Base-by-base conservation (phyloP, 768 basidiomycete species). In the Asterophora parasitica region DNA sequence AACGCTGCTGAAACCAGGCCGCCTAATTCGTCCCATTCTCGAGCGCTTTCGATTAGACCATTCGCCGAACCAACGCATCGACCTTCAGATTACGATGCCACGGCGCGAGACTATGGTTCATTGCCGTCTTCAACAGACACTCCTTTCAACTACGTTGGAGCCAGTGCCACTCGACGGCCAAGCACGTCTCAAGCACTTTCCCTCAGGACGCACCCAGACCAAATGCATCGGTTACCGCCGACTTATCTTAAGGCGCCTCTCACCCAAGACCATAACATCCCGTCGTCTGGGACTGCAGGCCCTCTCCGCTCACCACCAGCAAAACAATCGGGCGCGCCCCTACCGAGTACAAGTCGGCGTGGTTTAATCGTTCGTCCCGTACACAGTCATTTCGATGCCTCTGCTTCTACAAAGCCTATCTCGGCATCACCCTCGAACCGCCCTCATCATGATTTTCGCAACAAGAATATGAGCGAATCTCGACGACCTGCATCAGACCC, bases 321-420 rank as follows among this genome's bases (percentile, higher is more conserved):
- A 30, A 43, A 13, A 28, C 46, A 19, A 12, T 11, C 47, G n/a
- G 46, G 15, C 28, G 32, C 19, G 15, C 41, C 46, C 7, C 34
- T 44, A 16, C 35, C 37, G 23, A 23, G 23, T 17, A 39, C 40
- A 34, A 31, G 28, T n/a, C 38, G 50, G 32, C 40, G 41, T 13
- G 44, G 50, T 38, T 54, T 46, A 10, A 26, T 48, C 17, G 37
- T 42, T 30, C 12, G 34, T 34, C 37, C 31, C 15, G 31, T 20
- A 13, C 32, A 23, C 17, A 12, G 27, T 12, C 36, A 13, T 40
- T 19, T 33, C 17, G 43, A 28, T 15, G 4, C 37, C 8, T 9
- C 30, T 8, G 17, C 28, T 11, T 12, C 13, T 27, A 28, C 31
- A 17, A 41, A 33, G 31, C 1, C 42, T 36, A 23, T 35, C 16